Conservation (phyloP, 805 yeast species). For the Metschnikowia shivogae region DNA sequence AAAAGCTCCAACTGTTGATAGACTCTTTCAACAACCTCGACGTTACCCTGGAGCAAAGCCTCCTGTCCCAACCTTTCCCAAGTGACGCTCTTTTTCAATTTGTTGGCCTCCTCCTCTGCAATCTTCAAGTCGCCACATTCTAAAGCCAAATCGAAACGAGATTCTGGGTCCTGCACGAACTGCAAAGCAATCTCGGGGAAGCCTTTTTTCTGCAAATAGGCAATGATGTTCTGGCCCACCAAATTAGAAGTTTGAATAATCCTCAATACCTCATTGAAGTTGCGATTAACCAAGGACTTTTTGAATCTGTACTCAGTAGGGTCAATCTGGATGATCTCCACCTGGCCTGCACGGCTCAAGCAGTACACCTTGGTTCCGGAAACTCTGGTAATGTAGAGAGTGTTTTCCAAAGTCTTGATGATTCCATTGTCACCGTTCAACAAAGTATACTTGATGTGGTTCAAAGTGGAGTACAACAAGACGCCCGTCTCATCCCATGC, state of each 20-base stretch:
- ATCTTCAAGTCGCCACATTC: conserved; percentile 86
- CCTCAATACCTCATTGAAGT: conserved; percentile 87
- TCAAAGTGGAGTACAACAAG: conserved; percentile 86
- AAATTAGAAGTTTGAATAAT: conserved; percentile 83
- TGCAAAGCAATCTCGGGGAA: conserved; percentile 97
- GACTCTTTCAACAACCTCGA: conserved; percentile 77
- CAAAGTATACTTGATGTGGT: conserved; percentile 90
- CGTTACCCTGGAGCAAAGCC: conserved; percentile 87
- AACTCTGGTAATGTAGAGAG: conserved; percentile 76
- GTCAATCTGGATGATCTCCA: conserved; percentile 74
- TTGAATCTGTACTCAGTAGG: conserved; percentile 97
- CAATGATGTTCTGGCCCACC: conserved; percentile 96
- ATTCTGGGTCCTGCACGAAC: conserved; percentile 94
- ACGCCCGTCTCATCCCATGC: conserved; percentile 97
- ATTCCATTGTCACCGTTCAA: conserved; percentile 95
- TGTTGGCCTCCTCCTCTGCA: conserved; percentile 86
- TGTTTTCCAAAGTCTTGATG: conserved; percentile 84
- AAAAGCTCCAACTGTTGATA: conserved; percentile 83
- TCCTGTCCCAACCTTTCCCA: conserved; percentile 86
- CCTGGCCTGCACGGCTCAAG: conserved; percentile 79
- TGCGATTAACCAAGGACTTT: conserved; percentile 82
- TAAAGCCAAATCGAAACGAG: conserved; percentile 90
- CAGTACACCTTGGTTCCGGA: conserved; percentile 70
- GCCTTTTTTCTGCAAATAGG: conserved; percentile 90
- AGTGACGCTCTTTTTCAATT: conserved; percentile 57